phyloP scores from a whole-genome alignment of 1,284 basidiomycete genomes.

The Ganoderma meredithae region DNA sequence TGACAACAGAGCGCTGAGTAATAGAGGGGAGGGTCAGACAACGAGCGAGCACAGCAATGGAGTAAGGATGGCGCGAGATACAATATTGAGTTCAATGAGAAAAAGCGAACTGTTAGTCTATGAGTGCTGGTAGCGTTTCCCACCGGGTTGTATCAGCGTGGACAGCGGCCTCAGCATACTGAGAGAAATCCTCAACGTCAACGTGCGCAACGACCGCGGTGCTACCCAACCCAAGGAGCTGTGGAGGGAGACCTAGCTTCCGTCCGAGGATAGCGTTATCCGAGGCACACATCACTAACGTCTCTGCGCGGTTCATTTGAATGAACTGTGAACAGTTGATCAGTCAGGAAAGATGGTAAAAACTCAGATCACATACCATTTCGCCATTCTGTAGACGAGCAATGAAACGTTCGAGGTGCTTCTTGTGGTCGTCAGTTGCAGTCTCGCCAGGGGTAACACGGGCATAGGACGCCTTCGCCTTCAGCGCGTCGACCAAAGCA shows the following conservation, averaged over 20 bases:
- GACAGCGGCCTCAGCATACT: slow-evolving; percentile 37
- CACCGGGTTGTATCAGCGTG: slow-evolving; percentile 37
- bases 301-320: slow-evolving; percentile 35
- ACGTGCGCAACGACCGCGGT: slow-evolving; percentile 38
- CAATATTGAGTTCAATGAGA: slow-evolving; percentile 1
- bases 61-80: slow-evolving; percentile 16
- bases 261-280: slow-evolving; percentile 32
- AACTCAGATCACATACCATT: slow-evolving; percentile 31
- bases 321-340: slow-evolving; percentile 33
- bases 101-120: background rate
- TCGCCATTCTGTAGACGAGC: slow-evolving; percentile 33
- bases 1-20: background rate
- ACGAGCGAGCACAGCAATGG: background rate
- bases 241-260: slow-evolving; percentile 33
- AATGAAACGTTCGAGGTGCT: slow-evolving; percentile 37
- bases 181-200: slow-evolving; percentile 34
- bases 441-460: slow-evolving; percentile 26
- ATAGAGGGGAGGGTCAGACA: slow-evolving; percentile 4
- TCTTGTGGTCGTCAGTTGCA: slow-evolving; percentile 31
- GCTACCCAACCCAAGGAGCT: slow-evolving; percentile 33
- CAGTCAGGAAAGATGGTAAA: background rate
- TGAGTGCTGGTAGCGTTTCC: slow-evolving; percentile 19
- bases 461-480: slow-evolving; percentile 35
- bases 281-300: slow-evolving; percentile 38
- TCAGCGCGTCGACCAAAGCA: slow-evolving; percentile 33